Percentiles rank a stretch among this genome's conserved stretches.
Conservation (phyloP, 345 rosid species). For the Melaleuca quinquenervia region DNA sequence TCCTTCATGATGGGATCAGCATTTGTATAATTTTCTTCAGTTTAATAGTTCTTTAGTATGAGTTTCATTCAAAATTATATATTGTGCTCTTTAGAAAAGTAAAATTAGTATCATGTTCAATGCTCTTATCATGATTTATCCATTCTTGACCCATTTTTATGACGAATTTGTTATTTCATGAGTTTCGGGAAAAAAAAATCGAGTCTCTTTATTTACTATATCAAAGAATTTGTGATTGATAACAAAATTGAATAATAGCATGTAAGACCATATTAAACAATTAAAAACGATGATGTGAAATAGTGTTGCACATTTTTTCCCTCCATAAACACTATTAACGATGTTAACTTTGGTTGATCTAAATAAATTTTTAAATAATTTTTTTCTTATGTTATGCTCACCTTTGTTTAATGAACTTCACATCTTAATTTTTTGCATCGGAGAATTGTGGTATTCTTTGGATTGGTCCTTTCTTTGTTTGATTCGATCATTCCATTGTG, state of each 20-base stretch:
- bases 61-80: not conserved
- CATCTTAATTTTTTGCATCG: not conserved
- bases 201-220: not conserved
- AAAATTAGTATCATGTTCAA: not conserved
- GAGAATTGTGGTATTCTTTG: not conserved
- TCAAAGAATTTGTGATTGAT: not conserved
- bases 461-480: not conserved
- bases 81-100: not conserved
- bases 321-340: no score
- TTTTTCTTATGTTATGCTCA: not conserved
- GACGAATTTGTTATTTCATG: not conserved
- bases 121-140: not conserved
- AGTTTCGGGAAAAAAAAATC: not conserved
- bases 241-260: not conserved
- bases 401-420: not conserved
- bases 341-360: not conserved
- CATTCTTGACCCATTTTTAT: not conserved
- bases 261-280: not conserved
- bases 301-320: not conserved
- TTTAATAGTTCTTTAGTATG: no score
- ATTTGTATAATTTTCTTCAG: no score
- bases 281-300: not conserved
- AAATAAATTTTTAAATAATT: not conserved
- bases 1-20: not conserved
- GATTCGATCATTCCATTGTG: not conserved